A percentile compares a stretch with the other conserved stretches of the same genome.
These are phyloP conservation scores for Pseudopithomyces chartarum DNA, from an alignment of 2,329 filamentous ascomycete genomes.

Conservation along the genomic window DNA sequence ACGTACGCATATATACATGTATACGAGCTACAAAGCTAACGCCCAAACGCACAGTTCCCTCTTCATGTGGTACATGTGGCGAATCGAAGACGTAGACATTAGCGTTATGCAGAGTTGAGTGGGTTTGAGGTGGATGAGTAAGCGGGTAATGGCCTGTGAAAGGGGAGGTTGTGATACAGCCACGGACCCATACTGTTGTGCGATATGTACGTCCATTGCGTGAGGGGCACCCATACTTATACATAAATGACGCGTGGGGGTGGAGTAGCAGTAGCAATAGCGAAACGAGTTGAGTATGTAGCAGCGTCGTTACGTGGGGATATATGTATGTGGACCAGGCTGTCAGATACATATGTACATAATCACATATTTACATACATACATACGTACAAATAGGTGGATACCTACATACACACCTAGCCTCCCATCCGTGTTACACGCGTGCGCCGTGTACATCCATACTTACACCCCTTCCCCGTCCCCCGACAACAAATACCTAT, in stretches of 20 bases:
- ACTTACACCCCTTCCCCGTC: too few relatives aligned
- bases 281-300: too few relatives aligned
- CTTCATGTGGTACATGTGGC: constrained; percentile 99
- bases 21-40: too few relatives aligned
- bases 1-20: too few relatives aligned
- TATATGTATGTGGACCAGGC: not conserved
- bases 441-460: too few relatives aligned
- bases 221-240: not conserved
- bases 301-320: too few relatives aligned
- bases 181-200: not conserved
- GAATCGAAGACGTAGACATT: constrained; percentile 78
- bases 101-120: constrained; percentile 49
- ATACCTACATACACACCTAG: too few relatives aligned
- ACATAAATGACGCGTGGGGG: not conserved
- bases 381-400: too few relatives aligned
- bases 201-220: not conserved
- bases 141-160: not conserved
- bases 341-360: not conserved
- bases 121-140: not conserved
- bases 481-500: too few relatives aligned
- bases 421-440: too few relatives aligned
- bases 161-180: not conserved
- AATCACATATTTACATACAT: too few relatives aligned
- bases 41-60: constrained; percentile 77
- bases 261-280: not conserved